Evolutionary conservation across 2,329 filamentous ascomycete genomes (phyloP), one percentile per base, ranked within the genome.

Genomic region (Cladophialophora carrionii): DNA sequence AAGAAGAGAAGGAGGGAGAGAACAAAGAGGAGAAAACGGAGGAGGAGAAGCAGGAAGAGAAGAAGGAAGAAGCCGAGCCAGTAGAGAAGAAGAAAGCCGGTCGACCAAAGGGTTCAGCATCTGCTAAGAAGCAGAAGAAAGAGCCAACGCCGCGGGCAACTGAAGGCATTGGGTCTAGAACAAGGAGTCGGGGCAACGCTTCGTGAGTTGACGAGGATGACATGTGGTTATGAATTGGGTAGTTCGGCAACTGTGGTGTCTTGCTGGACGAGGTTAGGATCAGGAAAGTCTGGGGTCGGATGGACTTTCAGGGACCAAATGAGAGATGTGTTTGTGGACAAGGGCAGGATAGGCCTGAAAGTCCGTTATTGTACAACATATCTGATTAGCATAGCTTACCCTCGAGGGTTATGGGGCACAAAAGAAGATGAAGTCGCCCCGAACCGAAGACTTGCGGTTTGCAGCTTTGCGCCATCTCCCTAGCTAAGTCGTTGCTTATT

Each of bases 91-190:
- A 71, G 61, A 71, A 69, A 53, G 66, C 67, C 24, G 72, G 71
- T 12, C 68, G 71, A 31, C 72, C 73, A 20, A 74, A 74, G 71
- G 82, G 82, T 67, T 78, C 78, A 1, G 80, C 80, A 64, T 55
- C 61, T 3, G 61, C 80, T 64, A 14, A 57, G 29, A 68, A 68
- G 57, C 17, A 52, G 24, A 71, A 70, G 65, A 70, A 70, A 48
- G 31, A 65, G 14, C 54, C 66, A 4, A 67, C 57, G 17, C 66
- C 68, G 32, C 63, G 65, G n/a, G 26, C 64, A 2, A 62, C 67
- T 7, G 65, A 69, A 24, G 67, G 67, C 6, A 64, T 69, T 57
- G 67, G 65, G 3, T 67, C 67, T 10, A 57, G 69, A 22, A 69
- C 67, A 22, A 59, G 69, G 55, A 69, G 68, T 46, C 68, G 62